Evolutionary conservation across 2,329 filamentous ascomycete species (phyloP), one percentile per base, ranked within the genome.

Genomic region (Stachybotrys elegans): DNA sequence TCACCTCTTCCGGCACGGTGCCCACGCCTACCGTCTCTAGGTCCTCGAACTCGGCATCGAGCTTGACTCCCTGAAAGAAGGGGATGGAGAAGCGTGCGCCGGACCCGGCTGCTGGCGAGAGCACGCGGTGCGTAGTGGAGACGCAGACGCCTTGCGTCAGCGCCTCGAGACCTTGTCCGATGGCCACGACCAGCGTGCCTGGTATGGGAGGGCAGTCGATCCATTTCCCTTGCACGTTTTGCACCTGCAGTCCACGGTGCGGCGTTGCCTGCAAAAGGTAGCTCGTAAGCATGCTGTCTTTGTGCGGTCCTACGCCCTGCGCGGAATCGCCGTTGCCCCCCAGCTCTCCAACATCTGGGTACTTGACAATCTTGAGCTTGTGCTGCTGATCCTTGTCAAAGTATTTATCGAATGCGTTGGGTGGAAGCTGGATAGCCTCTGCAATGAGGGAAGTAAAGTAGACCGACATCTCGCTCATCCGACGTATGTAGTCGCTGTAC

Each of bases 331-430:
- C 59, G 31, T 61, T 67, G 3, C 58, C 62, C 0, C 75, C 78
- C 2, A 86, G 67, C 60, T 81, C 75, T n/a, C 69, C 65, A 12
- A 78, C 63, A 59, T 93, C 88, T 0, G 89, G 89, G 59, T 93
- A 94, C 68, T 87, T 88, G 48, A 94, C 84, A 47, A 95, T 84
- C 70, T 95, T 95, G 56, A 94, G 75, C 71, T 94, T 94, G 70
- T 94, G 88, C 68, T 93, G 88, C 69, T 79, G 72, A 53, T 76
- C 63, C 71, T 74, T 54, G 60, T 91, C 87, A 65, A 92, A 92
- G 71, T 91, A 94, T 55, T 78, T 81, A 58, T 80, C 70, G 63
- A 95, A 94, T 0, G 89, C 87, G 41, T 75, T 66, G 0, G 73
- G 49, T 0, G 84, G 79, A 6, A 95, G 72, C 9, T 79, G 78